Conservation (phyloP, 345 rosid species). For the Erysimum cheiranthoides region DNA sequence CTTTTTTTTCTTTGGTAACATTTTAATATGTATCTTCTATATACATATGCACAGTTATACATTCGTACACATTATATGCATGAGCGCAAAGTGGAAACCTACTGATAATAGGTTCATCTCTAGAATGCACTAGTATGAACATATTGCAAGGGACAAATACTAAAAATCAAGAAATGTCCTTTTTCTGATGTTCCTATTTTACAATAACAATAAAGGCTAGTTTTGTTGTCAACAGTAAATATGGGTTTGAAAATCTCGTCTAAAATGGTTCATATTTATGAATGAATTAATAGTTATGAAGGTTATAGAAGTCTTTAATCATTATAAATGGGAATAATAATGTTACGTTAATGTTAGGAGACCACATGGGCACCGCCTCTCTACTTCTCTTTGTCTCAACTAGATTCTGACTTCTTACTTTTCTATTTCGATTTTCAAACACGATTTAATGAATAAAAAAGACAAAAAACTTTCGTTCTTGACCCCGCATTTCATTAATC, state of each 20-base stretch:
- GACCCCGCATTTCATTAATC: constrained; percentile 34
- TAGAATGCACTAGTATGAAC: constrained; percentile 32
- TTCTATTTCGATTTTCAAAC: constrained; percentile 26
- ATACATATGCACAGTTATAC: neutral
- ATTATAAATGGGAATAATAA: constrained; percentile 6
- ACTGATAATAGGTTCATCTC: constrained; percentile 34
- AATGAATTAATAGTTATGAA: constrained; percentile 27
- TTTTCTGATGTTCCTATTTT: constrained; percentile 22
- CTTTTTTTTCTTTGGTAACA: too few relatives aligned
- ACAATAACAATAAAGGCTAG: constrained; percentile 32
- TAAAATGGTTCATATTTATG: constrained; percentile 30
- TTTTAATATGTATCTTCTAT: neutral
- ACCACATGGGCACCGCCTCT: constrained; percentile 46
- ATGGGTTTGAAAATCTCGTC: constrained; percentile 3
- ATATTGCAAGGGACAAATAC: constrained; percentile 14
- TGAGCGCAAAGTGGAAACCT: constrained; percentile 47
- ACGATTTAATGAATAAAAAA: constrained; percentile 25
- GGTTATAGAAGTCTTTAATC: constrained; percentile 17
- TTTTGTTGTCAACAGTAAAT: constrained; percentile 35
- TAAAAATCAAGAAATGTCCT: neutral
- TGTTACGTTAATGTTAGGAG: constrained; percentile 29
- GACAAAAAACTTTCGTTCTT: neutral
- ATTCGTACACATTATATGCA: constrained; percentile 36
- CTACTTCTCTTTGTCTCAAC: constrained; percentile 44
- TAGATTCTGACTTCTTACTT: constrained; percentile 33